Conservation (phyloP, 441 rosid species). For the Hura crepitans region DNA sequence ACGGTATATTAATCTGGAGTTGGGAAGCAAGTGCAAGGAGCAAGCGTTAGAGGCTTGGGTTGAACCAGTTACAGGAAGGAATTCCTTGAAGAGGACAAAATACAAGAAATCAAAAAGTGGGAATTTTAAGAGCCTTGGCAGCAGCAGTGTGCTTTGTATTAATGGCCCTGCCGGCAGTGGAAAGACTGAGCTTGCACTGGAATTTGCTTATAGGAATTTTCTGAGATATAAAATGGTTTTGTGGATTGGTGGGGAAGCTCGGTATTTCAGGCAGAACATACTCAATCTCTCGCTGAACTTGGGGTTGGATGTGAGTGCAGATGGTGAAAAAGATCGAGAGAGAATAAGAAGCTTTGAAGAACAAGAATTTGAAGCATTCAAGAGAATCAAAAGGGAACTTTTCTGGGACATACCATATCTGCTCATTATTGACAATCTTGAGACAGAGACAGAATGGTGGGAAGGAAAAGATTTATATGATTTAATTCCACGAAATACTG, state of each 20-base stretch:
- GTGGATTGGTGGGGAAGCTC: conserved; percentile 88
- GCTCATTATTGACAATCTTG: conserved; percentile 83
- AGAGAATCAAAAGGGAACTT: conserved; percentile 73
- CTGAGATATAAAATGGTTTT: conserved; percentile 86
- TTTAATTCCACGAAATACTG: conserved; percentile 78
- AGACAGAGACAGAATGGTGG: conserved; percentile 91
- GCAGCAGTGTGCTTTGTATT: conserved; percentile 61
- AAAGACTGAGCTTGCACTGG: conserved; percentile 85
- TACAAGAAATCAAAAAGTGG: conserved; percentile 64
- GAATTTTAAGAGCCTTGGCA: conserved; percentile 42
- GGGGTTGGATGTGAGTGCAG: conserved; percentile 83
- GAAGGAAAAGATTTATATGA: conserved; percentile 83
- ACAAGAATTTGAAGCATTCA: conserved; percentile 83
- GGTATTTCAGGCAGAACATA: conserved; percentile 77
- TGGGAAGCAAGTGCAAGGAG: conserved; percentile 59
- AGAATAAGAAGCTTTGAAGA: conserved; percentile 76
- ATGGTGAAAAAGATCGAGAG: conserved; percentile 81
- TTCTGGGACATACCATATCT: conserved; percentile 81
- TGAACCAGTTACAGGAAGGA: conserved; percentile 54
- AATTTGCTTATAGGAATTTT: conserved; percentile 67
- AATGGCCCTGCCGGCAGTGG: conserved; percentile 77
- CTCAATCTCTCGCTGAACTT: conserved; percentile 66
- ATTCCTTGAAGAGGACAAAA: conserved; percentile 57
- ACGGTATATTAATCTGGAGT: conserved; percentile 62
- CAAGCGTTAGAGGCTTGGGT: conserved; percentile 59